Conservation (phyloP, 1,284 basidiomycete species). For the Tremellales sp. region DNA sequence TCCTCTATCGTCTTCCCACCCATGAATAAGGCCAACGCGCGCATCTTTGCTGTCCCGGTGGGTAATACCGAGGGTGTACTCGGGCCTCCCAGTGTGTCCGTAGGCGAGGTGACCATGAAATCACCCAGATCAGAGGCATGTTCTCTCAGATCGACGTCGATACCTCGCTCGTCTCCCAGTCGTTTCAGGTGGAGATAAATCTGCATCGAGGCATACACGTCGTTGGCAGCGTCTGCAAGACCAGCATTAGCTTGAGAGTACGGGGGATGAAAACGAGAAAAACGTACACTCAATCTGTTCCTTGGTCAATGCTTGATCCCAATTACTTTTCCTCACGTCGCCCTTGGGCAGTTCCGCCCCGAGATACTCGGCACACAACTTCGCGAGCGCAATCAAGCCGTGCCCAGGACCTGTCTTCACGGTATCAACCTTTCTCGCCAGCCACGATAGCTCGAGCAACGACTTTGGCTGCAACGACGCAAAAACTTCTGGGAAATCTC, state of each 20-base stretch:
- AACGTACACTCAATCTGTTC: conserved; percentile 45
- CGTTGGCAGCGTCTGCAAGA: conserved; percentile 47
- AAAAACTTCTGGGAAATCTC: conserved; percentile 38
- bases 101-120: conserved; percentile 5
- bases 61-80: not conserved
- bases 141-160: conserved; percentile 15
- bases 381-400: conserved; percentile 39
- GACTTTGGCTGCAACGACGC: conserved; percentile 8
- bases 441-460: conserved; percentile 42
- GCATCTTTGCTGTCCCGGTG: conserved; percentile 20
- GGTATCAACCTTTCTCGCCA: conserved; percentile 41
- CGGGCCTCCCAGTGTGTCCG: conserved; percentile 7
- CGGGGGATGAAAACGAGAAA: not conserved
- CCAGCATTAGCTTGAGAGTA: not conserved
- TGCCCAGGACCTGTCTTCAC: conserved; percentile 23
- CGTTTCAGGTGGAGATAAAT: conserved; percentile 26
- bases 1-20: conserved; percentile 14
- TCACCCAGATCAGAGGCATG: conserved; percentile 11
- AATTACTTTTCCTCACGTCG: conserved; percentile 38
- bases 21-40: conserved; percentile 21
- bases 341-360: conserved; percentile 38
- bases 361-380: conserved; percentile 36
- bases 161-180: conserved; percentile 14
- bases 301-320: conserved; percentile 29
- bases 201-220: conserved; percentile 44